A percentile compares a stretch with the other conserved stretches of the same genome.
Conservation (phyloP, 2,329 filamentous ascomycete genomes). For the Emergomyces pasteurianus region DNA sequence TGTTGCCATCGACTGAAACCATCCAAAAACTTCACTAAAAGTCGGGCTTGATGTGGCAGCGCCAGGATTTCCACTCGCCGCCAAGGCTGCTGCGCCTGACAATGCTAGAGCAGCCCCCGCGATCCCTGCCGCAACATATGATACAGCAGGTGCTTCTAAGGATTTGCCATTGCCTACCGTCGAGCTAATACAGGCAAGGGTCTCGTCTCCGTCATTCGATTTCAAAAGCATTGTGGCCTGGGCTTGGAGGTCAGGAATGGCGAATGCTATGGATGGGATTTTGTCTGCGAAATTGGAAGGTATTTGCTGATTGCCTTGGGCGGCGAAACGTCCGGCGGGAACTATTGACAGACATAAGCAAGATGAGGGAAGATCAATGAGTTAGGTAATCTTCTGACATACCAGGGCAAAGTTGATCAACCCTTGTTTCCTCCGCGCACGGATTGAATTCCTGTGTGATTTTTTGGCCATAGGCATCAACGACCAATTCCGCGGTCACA, state of each 20-base stretch:
- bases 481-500: conserved; percentile 62
- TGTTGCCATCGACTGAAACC: conserved; percentile 88
- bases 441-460: conserved; percentile 76
- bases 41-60: conserved; percentile 62
- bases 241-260: conserved; percentile 80
- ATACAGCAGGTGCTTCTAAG: conserved; percentile 59
- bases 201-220: conserved; percentile 44
- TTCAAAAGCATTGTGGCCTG: conserved; percentile 67
- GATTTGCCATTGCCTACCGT: conserved; percentile 81
- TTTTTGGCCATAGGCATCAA: conserved; percentile 71
- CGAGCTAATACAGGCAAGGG: conserved; percentile 74
- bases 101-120: conserved; percentile 71
- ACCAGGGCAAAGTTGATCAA: conserved; percentile 72
- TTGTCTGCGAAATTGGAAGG: conserved; percentile 56
- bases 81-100: conserved; percentile 58
- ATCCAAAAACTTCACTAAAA: conserved; percentile 73
- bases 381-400: conserved; percentile 21
- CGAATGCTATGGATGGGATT: conserved; percentile 83
- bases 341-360: conserved; percentile 37
- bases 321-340: conserved; percentile 61
- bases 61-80: conserved; percentile 48
- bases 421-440: conserved; percentile 54
- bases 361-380: not conserved
- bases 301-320: conserved; percentile 59
- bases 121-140: conserved; percentile 72